Percentiles rank a stretch among this genome's conserved stretches.
phyloP scores from a whole-genome alignment of 148 eudicot species.

The Rhododendron simsii region DNA sequence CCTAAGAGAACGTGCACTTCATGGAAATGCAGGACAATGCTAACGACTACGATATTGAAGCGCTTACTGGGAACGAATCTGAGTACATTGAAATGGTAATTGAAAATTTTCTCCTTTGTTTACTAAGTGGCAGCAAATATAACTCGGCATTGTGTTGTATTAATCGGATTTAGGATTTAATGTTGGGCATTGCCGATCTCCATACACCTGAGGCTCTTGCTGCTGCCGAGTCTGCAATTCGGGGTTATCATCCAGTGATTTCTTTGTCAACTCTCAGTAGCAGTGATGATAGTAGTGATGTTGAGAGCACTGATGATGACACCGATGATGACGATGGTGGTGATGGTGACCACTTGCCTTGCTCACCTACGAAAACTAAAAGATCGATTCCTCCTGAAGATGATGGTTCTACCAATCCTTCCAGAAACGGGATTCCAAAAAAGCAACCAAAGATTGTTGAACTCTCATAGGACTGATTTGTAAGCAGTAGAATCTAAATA shows the following conservation, averaged over 20 bases:
- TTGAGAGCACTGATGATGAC: neutral
- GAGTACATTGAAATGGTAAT: conserved; percentile 85
- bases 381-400: conserved; percentile 18
- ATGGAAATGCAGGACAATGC: conserved; percentile 47
- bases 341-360: neutral
- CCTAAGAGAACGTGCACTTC: neutral
- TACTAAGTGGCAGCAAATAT: neutral
- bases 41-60: conserved; percentile 68
- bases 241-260: conserved; percentile 45
- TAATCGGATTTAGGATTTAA: conserved; percentile 54
- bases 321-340: neutral
- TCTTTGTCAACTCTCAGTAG: conserved; percentile 24
- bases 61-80: conserved; percentile 60
- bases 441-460: conserved; percentile 70
- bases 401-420: conserved; percentile 17
- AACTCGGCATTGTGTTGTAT: neutral
- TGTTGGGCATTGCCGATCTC: conserved; percentile 91
- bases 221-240: conserved; percentile 78
- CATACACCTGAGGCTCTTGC: conserved; percentile 79
- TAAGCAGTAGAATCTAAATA: neutral
- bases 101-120: neutral
- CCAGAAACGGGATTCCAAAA: conserved; percentile 26
- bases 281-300: conserved; percentile 14
- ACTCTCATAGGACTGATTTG: conserved; percentile 33
- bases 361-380: conserved; percentile 18